phyloP scores from a whole-genome alignment of 768 basidiomycete genomes.

The Mycena rebaudengoi region DNA sequence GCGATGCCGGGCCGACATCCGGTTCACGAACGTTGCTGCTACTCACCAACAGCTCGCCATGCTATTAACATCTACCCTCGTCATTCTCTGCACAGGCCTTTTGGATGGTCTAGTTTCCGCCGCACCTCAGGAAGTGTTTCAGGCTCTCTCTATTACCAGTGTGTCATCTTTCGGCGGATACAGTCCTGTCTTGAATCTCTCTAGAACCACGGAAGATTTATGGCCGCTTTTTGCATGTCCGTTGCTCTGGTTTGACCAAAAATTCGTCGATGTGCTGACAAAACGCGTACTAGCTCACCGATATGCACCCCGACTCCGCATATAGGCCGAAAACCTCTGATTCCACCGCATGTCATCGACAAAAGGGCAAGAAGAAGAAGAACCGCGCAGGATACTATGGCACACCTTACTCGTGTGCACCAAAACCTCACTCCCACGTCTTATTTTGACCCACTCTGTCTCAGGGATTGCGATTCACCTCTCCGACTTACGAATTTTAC shows the following conservation, averaged over 20 bases:
- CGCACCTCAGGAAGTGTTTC: slow-evolving; percentile 13
- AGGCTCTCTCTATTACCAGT: slow-evolving; percentile 15
- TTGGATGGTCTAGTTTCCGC: slow-evolving; percentile 14
- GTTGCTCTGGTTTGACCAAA: too few relatives aligned
- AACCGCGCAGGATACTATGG: slow-evolving; percentile 69
- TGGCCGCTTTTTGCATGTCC: slow-evolving; percentile 77
- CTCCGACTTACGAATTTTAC: slow-evolving; percentile 81
- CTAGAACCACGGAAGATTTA: slow-evolving; percentile 61
- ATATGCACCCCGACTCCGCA: slow-evolving; percentile 83
- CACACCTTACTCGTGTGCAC: slow-evolving; percentile 68
- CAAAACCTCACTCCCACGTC: not conserved
- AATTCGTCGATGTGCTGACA: too few relatives aligned
- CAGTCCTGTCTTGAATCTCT: slow-evolving; percentile 3
- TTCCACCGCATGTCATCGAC: slow-evolving; percentile 75
- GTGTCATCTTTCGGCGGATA: not conserved
- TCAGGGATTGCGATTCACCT: slow-evolving; percentile 85
- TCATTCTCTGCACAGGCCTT: slow-evolving; percentile 1
- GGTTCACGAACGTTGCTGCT: too few relatives aligned
- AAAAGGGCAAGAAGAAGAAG: slow-evolving; percentile 62
- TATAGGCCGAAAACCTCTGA: slow-evolving; percentile 62
- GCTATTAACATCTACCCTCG: not conserved
- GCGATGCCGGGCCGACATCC: too few relatives aligned
- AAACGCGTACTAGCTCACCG: slow-evolving; percentile 77
- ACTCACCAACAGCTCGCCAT: not conserved
- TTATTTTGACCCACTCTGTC: not conserved